Conservation (phyloP, 176 grass and related monocot species). For the Avena atlantica region DNA sequence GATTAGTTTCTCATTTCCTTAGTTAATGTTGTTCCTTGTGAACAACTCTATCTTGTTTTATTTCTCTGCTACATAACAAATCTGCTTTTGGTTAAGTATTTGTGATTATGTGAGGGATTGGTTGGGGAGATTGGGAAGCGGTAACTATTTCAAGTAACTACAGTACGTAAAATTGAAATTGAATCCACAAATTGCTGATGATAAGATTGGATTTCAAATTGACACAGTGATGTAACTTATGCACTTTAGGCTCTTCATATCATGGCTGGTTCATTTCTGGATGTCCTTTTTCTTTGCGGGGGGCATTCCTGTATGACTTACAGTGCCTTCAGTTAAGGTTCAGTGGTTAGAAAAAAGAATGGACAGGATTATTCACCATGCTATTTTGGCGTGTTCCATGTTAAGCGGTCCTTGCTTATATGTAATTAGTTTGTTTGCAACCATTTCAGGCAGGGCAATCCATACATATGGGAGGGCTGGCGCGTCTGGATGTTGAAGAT, state of each 20-base stretch:
- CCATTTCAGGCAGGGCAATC: slow-evolving; percentile 63
- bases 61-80: background rate
- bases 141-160: background rate
- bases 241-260: background rate
- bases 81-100: background rate
- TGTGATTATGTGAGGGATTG: background rate
- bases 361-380: background rate
- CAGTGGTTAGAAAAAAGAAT: background rate
- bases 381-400: background rate
- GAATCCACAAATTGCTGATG: background rate
- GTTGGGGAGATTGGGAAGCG: background rate
- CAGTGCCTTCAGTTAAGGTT: background rate
- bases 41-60: background rate
- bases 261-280: background rate
- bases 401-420: background rate
- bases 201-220: background rate
- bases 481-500: slow-evolving; percentile 73
- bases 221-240: background rate
- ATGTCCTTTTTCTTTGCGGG: background rate
- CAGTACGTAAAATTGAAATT: background rate
- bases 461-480: slow-evolving; percentile 81
- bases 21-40: background rate
- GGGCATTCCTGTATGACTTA: background rate
- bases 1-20: background rate
- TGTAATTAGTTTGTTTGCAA: slow-evolving; percentile 26